Percentiles rank a stretch among this genome's conserved stretches.
Conservation (phyloP, 148 eudicot genomes). For the Vaccinium myrtillus region DNA sequence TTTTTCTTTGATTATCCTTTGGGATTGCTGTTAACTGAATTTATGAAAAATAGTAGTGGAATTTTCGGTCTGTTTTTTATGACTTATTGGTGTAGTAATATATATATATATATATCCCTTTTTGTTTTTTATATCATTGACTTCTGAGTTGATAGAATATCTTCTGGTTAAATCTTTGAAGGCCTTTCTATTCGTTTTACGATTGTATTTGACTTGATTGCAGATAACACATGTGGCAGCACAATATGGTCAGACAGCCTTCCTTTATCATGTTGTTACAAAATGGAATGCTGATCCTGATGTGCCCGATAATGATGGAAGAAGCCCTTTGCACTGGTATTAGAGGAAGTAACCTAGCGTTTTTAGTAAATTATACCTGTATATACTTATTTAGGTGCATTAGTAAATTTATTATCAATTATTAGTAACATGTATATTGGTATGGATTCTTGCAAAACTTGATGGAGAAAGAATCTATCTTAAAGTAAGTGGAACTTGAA, state of each 20-base stretch:
- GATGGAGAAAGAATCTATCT: background rate
- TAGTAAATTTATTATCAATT: too few species aligned
- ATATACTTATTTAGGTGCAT: background rate
- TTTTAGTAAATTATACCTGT: background rate
- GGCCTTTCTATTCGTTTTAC: too few species aligned
- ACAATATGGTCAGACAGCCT: constrained; percentile 98
- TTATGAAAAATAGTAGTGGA: background rate
- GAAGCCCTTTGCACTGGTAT: constrained; percentile 98
- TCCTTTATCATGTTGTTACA: constrained; percentile 77
- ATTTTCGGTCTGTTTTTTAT: background rate
- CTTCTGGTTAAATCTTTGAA: background rate
- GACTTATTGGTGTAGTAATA: background rate
- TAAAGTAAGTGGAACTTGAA: background rate
- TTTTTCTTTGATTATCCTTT: background rate
- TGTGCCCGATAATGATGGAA: constrained; percentile 93
- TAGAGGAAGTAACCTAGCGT: background rate
- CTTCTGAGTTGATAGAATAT: constrained; percentile 1
- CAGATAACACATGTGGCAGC: constrained; percentile 98
- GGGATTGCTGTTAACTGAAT: background rate
- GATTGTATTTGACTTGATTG: constrained; percentile 27
- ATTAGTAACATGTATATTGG: background rate
- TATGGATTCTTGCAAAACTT: background rate
- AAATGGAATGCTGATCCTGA: constrained; percentile 99
- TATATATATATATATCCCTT: background rate
- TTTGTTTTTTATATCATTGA: background rate